These are phyloP conservation scores for Magnusiomyces tetraspermus DNA, from an alignment of 1,139 yeast species.

Conservation along the genomic window DNA sequence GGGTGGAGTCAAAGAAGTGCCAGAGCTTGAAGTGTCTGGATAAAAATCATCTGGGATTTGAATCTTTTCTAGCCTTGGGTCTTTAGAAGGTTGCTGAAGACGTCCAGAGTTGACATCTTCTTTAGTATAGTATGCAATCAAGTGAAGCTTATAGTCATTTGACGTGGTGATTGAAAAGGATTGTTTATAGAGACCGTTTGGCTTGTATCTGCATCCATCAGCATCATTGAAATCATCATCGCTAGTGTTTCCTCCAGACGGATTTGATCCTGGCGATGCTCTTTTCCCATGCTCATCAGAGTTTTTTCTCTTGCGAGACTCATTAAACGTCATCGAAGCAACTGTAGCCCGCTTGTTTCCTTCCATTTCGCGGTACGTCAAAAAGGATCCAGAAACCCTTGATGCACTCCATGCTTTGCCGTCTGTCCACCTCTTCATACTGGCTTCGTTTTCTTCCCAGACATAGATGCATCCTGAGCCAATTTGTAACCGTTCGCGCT, in stretches of 20 bases:
- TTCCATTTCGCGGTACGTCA: slow-evolving; percentile 48
- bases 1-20: slow-evolving; percentile 11
- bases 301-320: slow-evolving; percentile 10
- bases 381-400: slow-evolving; percentile 47
- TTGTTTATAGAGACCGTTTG: slow-evolving; percentile 48
- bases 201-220: slow-evolving; percentile 34
- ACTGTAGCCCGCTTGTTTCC: slow-evolving; percentile 15
- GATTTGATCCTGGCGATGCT: background rate
- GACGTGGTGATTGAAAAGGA: slow-evolving; percentile 43
- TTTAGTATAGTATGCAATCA: slow-evolving; percentile 43
- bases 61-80: slow-evolving; percentile 32
- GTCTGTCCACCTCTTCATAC: slow-evolving; percentile 59
- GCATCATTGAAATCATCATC: slow-evolving; percentile 13
- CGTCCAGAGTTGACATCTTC: slow-evolving; percentile 28
- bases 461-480: slow-evolving; percentile 44
- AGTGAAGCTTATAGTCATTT: slow-evolving; percentile 43
- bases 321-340: background rate
- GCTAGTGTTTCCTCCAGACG: background rate
- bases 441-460: slow-evolving; percentile 53
- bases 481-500: slow-evolving; percentile 42
- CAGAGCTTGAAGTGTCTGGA: slow-evolving; percentile 30
- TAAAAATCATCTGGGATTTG: slow-evolving; percentile 32
- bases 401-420: slow-evolving; percentile 57
- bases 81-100: slow-evolving; percentile 36
- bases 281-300: slow-evolving; percentile 6